phyloP scores from a whole-genome alignment of 768 basidiomycete genomes.

The Psilocybe azurescens region DNA sequence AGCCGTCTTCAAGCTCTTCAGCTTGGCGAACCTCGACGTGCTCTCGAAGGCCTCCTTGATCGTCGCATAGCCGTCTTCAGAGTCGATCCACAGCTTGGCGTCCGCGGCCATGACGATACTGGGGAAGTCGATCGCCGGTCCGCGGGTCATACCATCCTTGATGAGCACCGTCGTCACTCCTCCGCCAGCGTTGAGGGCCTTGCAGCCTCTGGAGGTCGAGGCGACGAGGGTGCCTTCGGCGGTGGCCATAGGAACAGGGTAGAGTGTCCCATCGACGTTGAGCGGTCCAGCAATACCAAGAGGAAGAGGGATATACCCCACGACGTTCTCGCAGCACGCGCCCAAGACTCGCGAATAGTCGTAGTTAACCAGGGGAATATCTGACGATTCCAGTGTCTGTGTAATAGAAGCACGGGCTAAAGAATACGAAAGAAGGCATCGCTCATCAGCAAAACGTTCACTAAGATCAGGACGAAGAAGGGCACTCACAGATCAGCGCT shows the following conservation, averaged over 20 bases:
- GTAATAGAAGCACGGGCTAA: slow-evolving; percentile 85
- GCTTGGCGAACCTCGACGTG: slow-evolving; percentile 90
- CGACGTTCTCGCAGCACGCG: slow-evolving; percentile 98
- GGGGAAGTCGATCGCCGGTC: slow-evolving; percentile 98
- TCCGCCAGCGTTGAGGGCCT: slow-evolving; percentile 95
- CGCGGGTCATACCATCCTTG: slow-evolving; percentile 96
- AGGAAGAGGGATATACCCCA: slow-evolving; percentile 96
- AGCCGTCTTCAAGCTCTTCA: slow-evolving; percentile 85
- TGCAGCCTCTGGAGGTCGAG: slow-evolving; percentile 96
- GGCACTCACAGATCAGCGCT: slow-evolving; percentile 84
- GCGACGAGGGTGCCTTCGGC: slow-evolving; percentile 99
- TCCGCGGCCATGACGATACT: slow-evolving; percentile 77
- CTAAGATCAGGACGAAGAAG: not conserved
- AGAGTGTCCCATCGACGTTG: slow-evolving; percentile 81
- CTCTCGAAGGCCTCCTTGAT: slow-evolving; percentile 91
- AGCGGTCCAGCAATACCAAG: slow-evolving; percentile 97
- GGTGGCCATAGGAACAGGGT: slow-evolving; percentile 98
- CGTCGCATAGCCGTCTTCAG: slow-evolving; percentile 74
- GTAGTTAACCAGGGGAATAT: slow-evolving; percentile 83
- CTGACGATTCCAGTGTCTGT: slow-evolving; percentile 81
- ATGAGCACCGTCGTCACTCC: slow-evolving; percentile 94
- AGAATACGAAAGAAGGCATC: not conserved
- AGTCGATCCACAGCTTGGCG: slow-evolving; percentile 88
- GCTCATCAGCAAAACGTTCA: too few species aligned
- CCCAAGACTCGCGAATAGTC: slow-evolving; percentile 95